Percentiles rank a stretch among this genome's conserved stretches.
Conservation (phyloP, 192 early-diverging fungal genomes). For the Coemansia sp. region DNA sequence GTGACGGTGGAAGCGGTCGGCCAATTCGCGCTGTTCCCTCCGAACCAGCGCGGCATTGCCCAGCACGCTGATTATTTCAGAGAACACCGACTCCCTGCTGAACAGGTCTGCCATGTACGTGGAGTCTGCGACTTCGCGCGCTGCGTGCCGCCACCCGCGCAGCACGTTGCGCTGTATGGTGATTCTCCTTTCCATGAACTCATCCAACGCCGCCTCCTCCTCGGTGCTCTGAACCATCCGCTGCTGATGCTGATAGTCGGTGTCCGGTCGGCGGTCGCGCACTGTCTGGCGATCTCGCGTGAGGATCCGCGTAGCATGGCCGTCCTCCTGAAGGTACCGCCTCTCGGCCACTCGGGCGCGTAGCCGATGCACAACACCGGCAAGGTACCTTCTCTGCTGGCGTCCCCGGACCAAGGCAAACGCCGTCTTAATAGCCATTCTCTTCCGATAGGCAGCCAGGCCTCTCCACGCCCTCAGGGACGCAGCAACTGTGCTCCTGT, state of each 20-base stretch:
- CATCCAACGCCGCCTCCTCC: background rate
- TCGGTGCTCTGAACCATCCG: background rate
- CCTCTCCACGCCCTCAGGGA: background rate
- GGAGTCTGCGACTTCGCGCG: background rate
- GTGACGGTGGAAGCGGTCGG: conserved; percentile 6
- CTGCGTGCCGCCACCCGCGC: conserved; percentile 1
- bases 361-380: background rate
- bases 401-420: background rate
- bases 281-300: background rate
- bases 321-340: background rate
- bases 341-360: background rate
- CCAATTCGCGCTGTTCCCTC: background rate
- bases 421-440: background rate
- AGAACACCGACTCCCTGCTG: background rate
- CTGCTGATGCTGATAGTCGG: background rate
- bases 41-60: background rate
- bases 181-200: background rate
- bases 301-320: background rate
- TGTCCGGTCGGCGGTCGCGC: background rate
- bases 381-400: background rate
- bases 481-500: background rate
- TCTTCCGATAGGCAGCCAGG: background rate
- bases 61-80: background rate
- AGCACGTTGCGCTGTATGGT: background rate
- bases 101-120: conserved; percentile 16